Evolutionary conservation across 371 early-diverging fungal species (phyloP), one percentile per base, ranked within the genome.

Genomic region (Capillidium rhysosporum): DNA sequence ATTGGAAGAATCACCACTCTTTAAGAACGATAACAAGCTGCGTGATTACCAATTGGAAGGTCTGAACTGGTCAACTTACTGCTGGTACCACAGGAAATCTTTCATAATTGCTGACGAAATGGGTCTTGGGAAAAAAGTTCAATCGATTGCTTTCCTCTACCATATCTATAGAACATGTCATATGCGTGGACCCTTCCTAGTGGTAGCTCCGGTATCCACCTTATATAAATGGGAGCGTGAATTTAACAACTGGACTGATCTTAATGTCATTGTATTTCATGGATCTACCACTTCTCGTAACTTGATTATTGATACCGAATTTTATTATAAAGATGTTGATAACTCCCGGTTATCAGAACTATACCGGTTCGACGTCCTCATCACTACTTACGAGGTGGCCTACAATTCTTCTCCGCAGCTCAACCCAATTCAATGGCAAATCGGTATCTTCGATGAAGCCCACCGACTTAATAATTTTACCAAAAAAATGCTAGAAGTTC

Each of bases 81-180:
- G 97, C 48, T 96, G 96, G 69, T 84, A 86, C 57, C 92, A 94
- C 58, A 71, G 83, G 7, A 68, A 89, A 46, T 92, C 92, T 62
- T 95, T 98, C 25, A 99, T 99, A 49, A 70, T 99, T 52, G 99
- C 99, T 0, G 99, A 98, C 66, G 98, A 98, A 67, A 98, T 98
- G 99, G 92, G 94, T 12, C 68, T 95, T 18, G 94, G 93, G 34
- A 92, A 94, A 65, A 93, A 93, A 0, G 88, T 99, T 58, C 99
- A 99, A 63, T 65, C 88, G 53, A 79, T 89, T 40, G 66, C 90
- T 1, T 91, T 90, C 58, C 61, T 98, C 18, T 68, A 82, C 1
- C 79, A 71, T 38, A 75, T 81, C 44, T 68, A 64, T 48, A 80
- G 71, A 56, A 82, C 82, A 0, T 68, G 66, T 21, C 62, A 65